These are phyloP conservation scores for Microcyclospora pomicola DNA, from an alignment of 2,329 filamentous ascomycete species.

Conservation along the genomic window DNA sequence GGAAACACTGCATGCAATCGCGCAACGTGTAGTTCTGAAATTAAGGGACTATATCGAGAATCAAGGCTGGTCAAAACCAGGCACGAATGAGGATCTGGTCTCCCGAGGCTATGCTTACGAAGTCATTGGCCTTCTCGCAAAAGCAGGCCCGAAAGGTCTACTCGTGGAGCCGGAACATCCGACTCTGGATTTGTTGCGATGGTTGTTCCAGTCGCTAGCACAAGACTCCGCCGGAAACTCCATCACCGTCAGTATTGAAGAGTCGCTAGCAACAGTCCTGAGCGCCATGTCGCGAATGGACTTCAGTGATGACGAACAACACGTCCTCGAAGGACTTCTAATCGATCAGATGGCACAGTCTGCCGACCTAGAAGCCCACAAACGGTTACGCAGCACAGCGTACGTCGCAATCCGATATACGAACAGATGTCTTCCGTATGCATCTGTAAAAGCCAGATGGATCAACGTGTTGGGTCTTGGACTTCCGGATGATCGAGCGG, in stretches of 20 bases:
- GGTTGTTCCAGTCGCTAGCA: slow-evolving; percentile 72
- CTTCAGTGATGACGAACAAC: slow-evolving; percentile 28
- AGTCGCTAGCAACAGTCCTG: slow-evolving; percentile 68
- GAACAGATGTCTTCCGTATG: slow-evolving; percentile 72
- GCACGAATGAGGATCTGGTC: slow-evolving; percentile 41
- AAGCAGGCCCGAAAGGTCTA: slow-evolving; percentile 46
- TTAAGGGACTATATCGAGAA: slow-evolving; percentile 60
- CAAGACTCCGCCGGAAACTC: slow-evolving; percentile 61
- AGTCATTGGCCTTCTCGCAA: slow-evolving; percentile 69
- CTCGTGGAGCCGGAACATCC: slow-evolving; percentile 29
- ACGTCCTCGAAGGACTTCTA: slow-evolving; percentile 42
- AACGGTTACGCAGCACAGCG: slow-evolving; percentile 49
- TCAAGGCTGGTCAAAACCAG: slow-evolving; percentile 68
- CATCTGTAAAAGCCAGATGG: slow-evolving; percentile 69
- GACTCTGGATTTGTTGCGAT: slow-evolving; percentile 47
- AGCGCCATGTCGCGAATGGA: slow-evolving; percentile 38
- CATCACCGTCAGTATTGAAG: slow-evolving; percentile 77
- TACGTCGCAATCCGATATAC: slow-evolving; percentile 80
- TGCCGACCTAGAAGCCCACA: slow-evolving; percentile 15
- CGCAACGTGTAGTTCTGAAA: slow-evolving; percentile 51
- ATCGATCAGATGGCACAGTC: slow-evolving; percentile 42
- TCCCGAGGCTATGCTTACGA: slow-evolving; percentile 77
- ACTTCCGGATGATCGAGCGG: slow-evolving; percentile 55
- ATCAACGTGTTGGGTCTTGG: slow-evolving; percentile 73
- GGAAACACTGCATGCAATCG: slow-evolving; percentile 49